These are phyloP conservation scores for Emergomyces pasteurianus DNA, from an alignment of 2,329 filamentous ascomycete species.

Conservation along the genomic window DNA sequence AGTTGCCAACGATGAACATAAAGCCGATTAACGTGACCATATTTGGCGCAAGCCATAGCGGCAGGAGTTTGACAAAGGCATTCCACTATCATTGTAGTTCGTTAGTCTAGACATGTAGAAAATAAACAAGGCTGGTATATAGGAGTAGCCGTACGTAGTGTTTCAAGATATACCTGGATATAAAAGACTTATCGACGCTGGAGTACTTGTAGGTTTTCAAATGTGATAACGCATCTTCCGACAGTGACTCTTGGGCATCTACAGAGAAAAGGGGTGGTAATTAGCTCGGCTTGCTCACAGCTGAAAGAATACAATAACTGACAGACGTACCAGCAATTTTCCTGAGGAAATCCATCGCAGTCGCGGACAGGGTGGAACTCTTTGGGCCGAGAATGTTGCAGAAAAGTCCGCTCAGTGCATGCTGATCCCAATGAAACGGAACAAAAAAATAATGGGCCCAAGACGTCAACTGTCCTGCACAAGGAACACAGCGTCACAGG, in stretches of 20 bases:
- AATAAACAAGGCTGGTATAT: constrained; percentile 4
- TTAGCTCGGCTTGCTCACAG: not conserved
- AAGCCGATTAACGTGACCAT: constrained; percentile 95
- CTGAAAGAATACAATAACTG: not conserved
- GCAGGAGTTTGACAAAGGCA: constrained; percentile 79
- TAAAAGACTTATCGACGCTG: constrained; percentile 85
- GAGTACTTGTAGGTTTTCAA: constrained; percentile 97
- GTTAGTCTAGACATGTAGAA: constrained; percentile 6
- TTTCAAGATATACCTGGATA: constrained; percentile 85
- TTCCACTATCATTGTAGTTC: constrained; percentile 62
- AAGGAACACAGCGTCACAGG: not conserved
- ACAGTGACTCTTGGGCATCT: constrained; percentile 49
- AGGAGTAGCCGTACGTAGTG: constrained; percentile 64
- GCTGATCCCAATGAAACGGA: not conserved
- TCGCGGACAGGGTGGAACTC: not conserved
- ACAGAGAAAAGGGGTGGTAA: not conserved
- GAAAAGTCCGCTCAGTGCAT: not conserved
- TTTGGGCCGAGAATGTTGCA: not conserved
- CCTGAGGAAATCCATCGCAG: constrained; percentile 1
- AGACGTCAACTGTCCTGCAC: not conserved
- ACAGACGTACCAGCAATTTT: constrained; percentile 2
- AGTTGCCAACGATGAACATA: constrained; percentile 81
- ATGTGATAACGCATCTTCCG: constrained; percentile 80
- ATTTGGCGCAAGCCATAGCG: constrained; percentile 93
- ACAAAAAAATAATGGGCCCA: not conserved